Evolutionary conservation across 371 early-diverging fungal species (phyloP), one percentile per base, ranked within the genome.

Genomic region (Mucor circinelloides): DNA sequence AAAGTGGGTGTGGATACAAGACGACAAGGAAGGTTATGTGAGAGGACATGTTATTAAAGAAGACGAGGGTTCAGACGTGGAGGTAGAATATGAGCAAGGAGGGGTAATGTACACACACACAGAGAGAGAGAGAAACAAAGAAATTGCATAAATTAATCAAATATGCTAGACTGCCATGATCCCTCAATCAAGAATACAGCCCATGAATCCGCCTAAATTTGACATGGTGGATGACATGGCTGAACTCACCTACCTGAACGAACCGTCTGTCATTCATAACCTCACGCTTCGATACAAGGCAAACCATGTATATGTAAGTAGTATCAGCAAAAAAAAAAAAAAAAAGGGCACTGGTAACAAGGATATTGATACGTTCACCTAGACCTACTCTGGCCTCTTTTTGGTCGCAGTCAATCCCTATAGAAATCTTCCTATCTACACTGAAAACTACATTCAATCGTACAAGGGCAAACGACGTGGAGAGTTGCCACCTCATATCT

Each of bases 301-400:
- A 28, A 93, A 95, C 68, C 74, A 95, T 58, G 98, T 99, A 67
- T 99, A 95, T 75, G 95, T 93, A 86, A 84, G 92, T 84, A 10
- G 21, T n/a, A n/a, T n/a, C n/a, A n/a, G n/a, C n/a, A n/a, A n/a
- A n/a, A n/a, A n/a, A n/a, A n/a, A n/a, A n/a, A n/a, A n/a, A n/a
- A n/a, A n/a, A n/a, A n/a, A n/a, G n/a, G n/a, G n/a, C n/a, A n/a
- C n/a, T n/a, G n/a, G n/a, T n/a, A n/a, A n/a, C n/a, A n/a, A n/a
- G n/a, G n/a, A n/a, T n/a, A n/a, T n/a, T n/a, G n/a, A n/a, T n/a
- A n/a, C n/a, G n/a, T n/a, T n/a, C n/a, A n/a, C n/a, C n/a, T n/a
- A 99, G 92, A 99, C 99, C 28, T 99, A 99, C 75, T 98, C 99
- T 54, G 99, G 99, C 1, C 90, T 99, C 23, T 99, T 99, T 85